Conservation (phyloP, 2,329 filamentous ascomycete species). For the Cytospora schulzeri region DNA sequence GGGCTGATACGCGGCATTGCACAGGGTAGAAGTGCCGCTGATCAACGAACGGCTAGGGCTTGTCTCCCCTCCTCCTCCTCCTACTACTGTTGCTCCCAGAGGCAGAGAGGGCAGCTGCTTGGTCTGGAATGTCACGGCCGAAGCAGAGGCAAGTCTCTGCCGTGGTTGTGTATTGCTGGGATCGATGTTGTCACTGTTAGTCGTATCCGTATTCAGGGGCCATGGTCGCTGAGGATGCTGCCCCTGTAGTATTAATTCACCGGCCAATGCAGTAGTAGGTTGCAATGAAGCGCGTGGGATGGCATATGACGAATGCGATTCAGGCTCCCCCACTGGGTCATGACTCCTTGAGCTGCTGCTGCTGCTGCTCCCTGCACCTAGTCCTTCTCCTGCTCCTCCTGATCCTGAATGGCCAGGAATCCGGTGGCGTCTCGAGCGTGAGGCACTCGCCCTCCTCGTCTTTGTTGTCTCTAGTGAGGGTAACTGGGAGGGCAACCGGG, state of each 20-base stretch:
- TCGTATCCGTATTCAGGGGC: background rate
- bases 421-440: background rate
- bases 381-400: background rate
- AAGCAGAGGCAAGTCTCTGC: slow-evolving; percentile 13
- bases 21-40: slow-evolving; percentile 15
- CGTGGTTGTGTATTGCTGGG: background rate
- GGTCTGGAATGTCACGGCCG: slow-evolving; percentile 2
- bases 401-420: background rate
- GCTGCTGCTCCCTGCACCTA: too few species aligned
- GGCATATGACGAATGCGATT: background rate
- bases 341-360: background rate
- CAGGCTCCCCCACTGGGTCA: background rate
- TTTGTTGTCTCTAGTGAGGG: background rate
- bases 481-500: background rate
- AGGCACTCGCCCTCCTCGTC: background rate
- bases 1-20: slow-evolving; percentile 1
- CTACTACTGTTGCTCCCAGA: slow-evolving; percentile 1
- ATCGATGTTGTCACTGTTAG: background rate
- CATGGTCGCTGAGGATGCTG: background rate
- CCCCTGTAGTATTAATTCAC: background rate
- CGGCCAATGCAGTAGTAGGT: background rate
- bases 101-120: slow-evolving; percentile 15
- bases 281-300: background rate
- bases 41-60: background rate
- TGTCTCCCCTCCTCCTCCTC: background rate